Base-by-base conservation (phyloP, 2,329 filamentous ascomycete genomes). In the Monilinia fructigena region DNA sequence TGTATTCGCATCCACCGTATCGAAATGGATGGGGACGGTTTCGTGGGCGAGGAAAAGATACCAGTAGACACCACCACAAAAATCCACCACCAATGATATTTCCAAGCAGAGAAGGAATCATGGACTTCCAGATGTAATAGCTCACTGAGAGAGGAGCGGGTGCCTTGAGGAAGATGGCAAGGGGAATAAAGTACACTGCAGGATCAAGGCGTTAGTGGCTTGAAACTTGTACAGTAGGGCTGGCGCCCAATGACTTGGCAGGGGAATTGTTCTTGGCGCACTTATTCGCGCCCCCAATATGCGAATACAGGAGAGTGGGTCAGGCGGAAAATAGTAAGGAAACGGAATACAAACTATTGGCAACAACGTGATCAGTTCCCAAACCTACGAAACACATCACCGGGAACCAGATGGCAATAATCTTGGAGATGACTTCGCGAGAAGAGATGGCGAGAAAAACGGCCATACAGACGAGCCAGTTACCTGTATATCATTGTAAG, bases 401-500 rank as follows among this genome's bases (percentile, higher is more conserved):
- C 0, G 83, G 84, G 72, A 80, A 82, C 84, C 84, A 86, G 70
- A 86, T 83, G 1, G 81, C 81, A 14, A 83, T 75, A 1, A 86
- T 79, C 71, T 86, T 86, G 12, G 81, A 82, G 23, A 78, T 77
- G 16, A 85, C 74, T 64, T 85, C 83, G 3, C 81, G 79, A 6
- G 80, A 81, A 66, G 82, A 81, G 4, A 81, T 76, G 2, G 77
- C 78, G 11, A 83, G 75, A 67, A 79, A 86, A 55, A 81, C 80
- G 0, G 82, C 82, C 35, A 86, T 75, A 66, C 82, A 85, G 3
- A 86, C 83, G 0, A 87, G 79, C 83, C 83, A 86, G 74, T 86
- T 86, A 70, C 71, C 72, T 72, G 53, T 28, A 6, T 26, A 59
- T 53, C 18, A 55, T 18, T 42, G 55, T 45, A 20, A 35, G 35